Evolutionary conservation across 331 rosid species (phyloP).

Genomic region (Erythrophleum ivorense): DNA sequence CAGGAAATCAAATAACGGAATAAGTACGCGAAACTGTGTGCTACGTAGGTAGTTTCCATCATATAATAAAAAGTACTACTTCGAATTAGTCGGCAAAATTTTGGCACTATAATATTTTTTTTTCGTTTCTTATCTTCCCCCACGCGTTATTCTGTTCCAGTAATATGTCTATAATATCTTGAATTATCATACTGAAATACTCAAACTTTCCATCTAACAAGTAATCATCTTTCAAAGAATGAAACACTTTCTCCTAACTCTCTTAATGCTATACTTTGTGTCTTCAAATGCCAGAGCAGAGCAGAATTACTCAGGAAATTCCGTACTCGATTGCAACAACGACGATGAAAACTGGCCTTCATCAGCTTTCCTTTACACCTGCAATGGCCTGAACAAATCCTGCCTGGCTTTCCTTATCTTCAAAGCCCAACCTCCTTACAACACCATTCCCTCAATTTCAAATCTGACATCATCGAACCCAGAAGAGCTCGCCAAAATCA

Average conservation of each 20-base stretch:
- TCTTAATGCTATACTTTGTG: slow-evolving; percentile 15
- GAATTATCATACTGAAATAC: slow-evolving; percentile 5
- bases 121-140: neutral
- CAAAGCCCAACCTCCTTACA: slow-evolving; percentile 55
- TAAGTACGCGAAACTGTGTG: slow-evolving; percentile 19
- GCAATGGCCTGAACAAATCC: slow-evolving; percentile 54
- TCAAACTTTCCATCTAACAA: neutral
- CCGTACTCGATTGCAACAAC: slow-evolving; percentile 39
- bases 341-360: slow-evolving; percentile 45
- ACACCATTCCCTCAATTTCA: slow-evolving; percentile 52
- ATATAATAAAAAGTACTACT: neutral
- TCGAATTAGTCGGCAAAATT: slow-evolving; percentile 18
- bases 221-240: slow-evolving; percentile 27
- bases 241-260: slow-evolving; percentile 31
- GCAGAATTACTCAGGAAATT: slow-evolving; percentile 56
- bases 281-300: slow-evolving; percentile 43
- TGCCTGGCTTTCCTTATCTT: slow-evolving; percentile 64
- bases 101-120: neutral
- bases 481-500: slow-evolving; percentile 54
- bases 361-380: slow-evolving; percentile 55
- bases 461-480: slow-evolving; percentile 58
- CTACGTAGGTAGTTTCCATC: slow-evolving; percentile 23
- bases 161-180: slow-evolving; percentile 1
- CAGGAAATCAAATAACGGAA: slow-evolving; percentile 16
- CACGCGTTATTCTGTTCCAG: slow-evolving; percentile 36